Evolutionary conservation across 345 rosid genomes (phyloP), one percentile per base, ranked within the genome.

Genomic region (Populus deltoides): DNA sequence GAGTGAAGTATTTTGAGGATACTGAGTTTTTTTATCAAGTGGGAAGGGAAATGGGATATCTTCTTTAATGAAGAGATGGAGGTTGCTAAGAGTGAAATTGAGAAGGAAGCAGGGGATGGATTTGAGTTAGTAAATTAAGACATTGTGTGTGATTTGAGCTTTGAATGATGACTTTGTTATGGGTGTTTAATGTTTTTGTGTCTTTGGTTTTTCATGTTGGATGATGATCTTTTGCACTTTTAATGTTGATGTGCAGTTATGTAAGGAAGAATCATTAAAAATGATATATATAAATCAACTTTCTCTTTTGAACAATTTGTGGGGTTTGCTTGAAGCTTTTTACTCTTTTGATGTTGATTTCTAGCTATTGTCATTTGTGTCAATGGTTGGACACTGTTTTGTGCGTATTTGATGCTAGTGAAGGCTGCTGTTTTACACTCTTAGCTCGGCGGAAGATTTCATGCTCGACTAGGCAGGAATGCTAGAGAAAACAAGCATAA

Each of bases 1-100:
- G 97, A 77, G 99, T 93, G 69, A 88, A 89, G 88, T 95, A 95
- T 84, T 84, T 89, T 45, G 94, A 93, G 83, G 98, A 95, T 45
- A 93, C 98, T 0, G 93, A 93, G 86, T 92, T 79, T 41, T 95
- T 95, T 75, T 76, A 87, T 95, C 78, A 91, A 93, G 82, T 93
- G 98, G 99, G 98, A 93, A 73, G 99, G 98, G 17, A 87, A 81
- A 25, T 91, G 99, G 94, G 98, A 95, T 69, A 86, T 93, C 59
- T 89, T 87, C 81, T 85, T 95, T 39, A 97, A 93, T 43, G 97
- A 95, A 86, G 98, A 93, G 63, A 84, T 91, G 16, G 92, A 90
- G 53, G 84, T 85, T 65, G 92, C 97, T 1, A 87, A 88, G 79
- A 75, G 47, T 61, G 90, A 86, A 38, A 70, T 91, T 10, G 82